These are phyloP conservation scores for Candida pini DNA, from an alignment of 805 yeast genomes.

Conservation along the genomic window DNA sequence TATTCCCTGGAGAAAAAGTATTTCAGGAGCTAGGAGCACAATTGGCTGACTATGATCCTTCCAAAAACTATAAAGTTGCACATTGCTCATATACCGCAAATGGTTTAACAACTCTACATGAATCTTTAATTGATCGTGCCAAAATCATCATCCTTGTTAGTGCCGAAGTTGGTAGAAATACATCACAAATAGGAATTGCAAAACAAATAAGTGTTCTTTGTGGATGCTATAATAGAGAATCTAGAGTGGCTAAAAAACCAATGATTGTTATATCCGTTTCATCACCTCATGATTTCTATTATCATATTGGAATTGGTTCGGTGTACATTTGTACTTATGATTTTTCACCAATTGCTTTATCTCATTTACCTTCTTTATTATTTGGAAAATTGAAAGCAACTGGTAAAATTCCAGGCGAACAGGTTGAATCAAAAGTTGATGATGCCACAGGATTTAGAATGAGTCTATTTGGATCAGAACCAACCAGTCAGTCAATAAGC, in stretches of 20 bases:
- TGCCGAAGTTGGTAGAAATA: constrained; percentile 53
- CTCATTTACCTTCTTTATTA: constrained; percentile 42
- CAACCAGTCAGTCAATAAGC: constrained; percentile 3
- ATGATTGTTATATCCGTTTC: constrained; percentile 55
- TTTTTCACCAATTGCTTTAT: constrained; percentile 47
- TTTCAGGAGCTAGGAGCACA: constrained; percentile 46
- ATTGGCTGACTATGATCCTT: constrained; percentile 31
- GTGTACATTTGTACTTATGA: constrained; percentile 58
- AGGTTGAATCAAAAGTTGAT: constrained; percentile 4
- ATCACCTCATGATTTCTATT: constrained; percentile 57
- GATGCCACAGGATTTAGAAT: constrained; percentile 1
- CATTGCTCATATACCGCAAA: constrained; percentile 57
- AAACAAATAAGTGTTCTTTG: constrained; percentile 53
- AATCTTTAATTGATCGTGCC: constrained; percentile 44
- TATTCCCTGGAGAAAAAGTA: constrained; percentile 42
- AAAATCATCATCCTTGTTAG: constrained; percentile 49
- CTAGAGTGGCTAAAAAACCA: constrained; percentile 39
- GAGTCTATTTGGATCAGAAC: constrained; percentile 1
- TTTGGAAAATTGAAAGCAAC: constrained; percentile 49
- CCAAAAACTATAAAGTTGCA: constrained; percentile 38
- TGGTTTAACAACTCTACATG: constrained; percentile 51
- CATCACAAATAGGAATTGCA: constrained; percentile 57
- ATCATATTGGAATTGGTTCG: constrained; percentile 48
- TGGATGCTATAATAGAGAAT: constrained; percentile 33
- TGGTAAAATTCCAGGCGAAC: constrained; percentile 54